Evolutionary conservation across 345 rosid genomes (phyloP).

Genomic region (Raphanus sativus): DNA sequence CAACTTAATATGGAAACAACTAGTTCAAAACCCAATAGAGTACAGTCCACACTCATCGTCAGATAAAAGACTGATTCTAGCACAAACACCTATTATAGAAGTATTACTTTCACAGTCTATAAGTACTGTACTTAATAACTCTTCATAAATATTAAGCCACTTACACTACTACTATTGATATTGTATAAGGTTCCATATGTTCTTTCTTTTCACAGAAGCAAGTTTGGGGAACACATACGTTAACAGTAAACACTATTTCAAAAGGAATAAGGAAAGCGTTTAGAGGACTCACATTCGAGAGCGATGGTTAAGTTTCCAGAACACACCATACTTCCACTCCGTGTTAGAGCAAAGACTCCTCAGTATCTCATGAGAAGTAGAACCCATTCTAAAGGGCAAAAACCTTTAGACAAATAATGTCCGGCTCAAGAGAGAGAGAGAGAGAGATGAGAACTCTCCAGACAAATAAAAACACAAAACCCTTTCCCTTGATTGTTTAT

Average conservation of each 20-base stretch:
- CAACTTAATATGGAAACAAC: background rate
- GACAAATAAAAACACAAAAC: background rate
- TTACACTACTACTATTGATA: too few species aligned
- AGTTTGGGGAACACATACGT: background rate
- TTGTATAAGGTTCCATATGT: conserved; percentile 18
- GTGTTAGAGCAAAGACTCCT: conserved; percentile 77
- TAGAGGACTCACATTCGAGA: conserved; percentile 63
- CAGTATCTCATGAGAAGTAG: conserved; percentile 56
- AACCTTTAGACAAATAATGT: background rate
- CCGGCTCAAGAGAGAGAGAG: conserved; percentile 9
- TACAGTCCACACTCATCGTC: background rate
- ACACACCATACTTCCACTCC: conserved; percentile 82
- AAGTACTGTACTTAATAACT: background rate
- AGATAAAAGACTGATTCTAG: background rate
- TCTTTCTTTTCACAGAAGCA: conserved; percentile 13
- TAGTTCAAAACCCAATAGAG: background rate
- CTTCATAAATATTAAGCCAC: too few species aligned
- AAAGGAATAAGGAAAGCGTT: background rate
- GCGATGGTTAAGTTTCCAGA: conserved; percentile 81
- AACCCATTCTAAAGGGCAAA: conserved; percentile 46
- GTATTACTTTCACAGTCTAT: background rate
- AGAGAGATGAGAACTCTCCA: conserved; percentile 16
- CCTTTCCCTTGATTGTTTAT: conserved; percentile 15
- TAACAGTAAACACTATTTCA: background rate
- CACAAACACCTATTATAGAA: background rate